Base-by-base conservation (phyloP, 257 asterid species). In the Coffea canephora region DNA sequence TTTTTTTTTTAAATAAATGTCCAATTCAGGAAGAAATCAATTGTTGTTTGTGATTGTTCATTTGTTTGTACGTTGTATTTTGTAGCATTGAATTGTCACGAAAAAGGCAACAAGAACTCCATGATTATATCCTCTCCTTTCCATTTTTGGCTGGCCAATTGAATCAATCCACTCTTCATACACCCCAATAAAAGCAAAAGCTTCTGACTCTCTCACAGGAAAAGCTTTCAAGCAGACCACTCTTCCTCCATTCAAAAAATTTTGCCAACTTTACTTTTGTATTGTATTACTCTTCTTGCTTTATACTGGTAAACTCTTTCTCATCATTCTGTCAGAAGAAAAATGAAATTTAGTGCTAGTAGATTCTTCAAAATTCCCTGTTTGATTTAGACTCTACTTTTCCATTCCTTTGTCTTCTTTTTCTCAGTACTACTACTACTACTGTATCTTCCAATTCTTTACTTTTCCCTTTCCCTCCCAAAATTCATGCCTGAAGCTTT, bases 401-500 rank as follows among this genome's bases (percentile, higher is more conserved):
- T 81, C 57, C 14, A 31, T 79, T 54, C 67, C 78, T 85, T 77
- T 82, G 54, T 75, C 77, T 48, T 72, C 50, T 7, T 46, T 76
- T 59, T 65, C 21, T 45, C 76, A 23, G 68, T 34, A 15, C 9
- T 59, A 55, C 68, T 74, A 9, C 64, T 80, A 57, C 54, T 50
- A 12, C 55, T 50, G 78, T 59, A 84, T 75, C 79, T 78, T 85
- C 80, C 23, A 75, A 10, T 74, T 52, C 54, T 75, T 72, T 55
- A 80, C 50, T 12, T 50, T 50, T 82, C 68, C 82, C 73, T 85
- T 81, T 84, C 78, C 88, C 83, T 79, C 85, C 75, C 80, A 69
- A 71, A 45, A 46, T 71, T 71, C 59, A 21, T 70, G 49, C 55
- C 54, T 41, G 14, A 9, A 72, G 34, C 68, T 66, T 21, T 76